These are phyloP conservation scores for Ziziphus jujuba DNA, from an alignment of 306 rosid genomes.

Conservation along the genomic window DNA sequence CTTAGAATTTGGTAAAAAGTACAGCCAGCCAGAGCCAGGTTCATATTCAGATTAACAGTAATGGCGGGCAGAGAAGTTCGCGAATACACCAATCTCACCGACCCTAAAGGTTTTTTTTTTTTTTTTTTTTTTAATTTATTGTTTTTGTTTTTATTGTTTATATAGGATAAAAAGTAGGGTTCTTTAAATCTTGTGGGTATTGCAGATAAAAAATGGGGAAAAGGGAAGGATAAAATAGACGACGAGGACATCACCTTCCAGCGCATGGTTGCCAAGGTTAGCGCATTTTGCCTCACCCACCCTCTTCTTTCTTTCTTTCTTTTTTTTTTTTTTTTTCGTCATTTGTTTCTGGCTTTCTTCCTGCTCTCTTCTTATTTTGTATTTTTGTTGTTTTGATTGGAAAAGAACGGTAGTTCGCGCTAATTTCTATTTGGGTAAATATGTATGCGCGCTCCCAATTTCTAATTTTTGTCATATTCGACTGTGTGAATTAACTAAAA, in stretches of 20 bases:
- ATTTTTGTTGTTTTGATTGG: not conserved
- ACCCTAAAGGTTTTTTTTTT: slow-evolving; percentile 70
- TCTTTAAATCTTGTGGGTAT: slow-evolving; percentile 15
- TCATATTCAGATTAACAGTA: not conserved
- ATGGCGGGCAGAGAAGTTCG: slow-evolving; percentile 99
- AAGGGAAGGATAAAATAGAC: slow-evolving; percentile 93
- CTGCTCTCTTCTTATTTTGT: not conserved
- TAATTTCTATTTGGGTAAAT: too few relatives aligned
- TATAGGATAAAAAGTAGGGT: not conserved
- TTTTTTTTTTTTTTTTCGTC: too few relatives aligned
- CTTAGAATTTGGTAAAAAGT: not conserved
- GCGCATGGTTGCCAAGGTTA: slow-evolving; percentile 99
- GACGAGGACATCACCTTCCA: slow-evolving; percentile 96
- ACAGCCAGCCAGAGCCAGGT: not conserved
- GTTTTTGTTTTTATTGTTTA: not conserved
- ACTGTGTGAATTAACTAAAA: too few relatives aligned
- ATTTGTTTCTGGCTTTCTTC: not conserved
- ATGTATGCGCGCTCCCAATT: too few relatives aligned
- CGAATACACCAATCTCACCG: slow-evolving; percentile 95
- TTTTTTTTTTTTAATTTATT: not conserved
- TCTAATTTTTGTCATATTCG: too few relatives aligned
- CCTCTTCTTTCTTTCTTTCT: not conserved
- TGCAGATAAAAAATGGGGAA: slow-evolving; percentile 88
- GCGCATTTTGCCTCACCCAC: slow-evolving; percentile 74
- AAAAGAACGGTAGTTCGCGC: not conserved